Evolutionary conservation across 768 basidiomycete species (phyloP), one percentile per base, ranked within the genome.

Genomic region (Tulasnella sp.): DNA sequence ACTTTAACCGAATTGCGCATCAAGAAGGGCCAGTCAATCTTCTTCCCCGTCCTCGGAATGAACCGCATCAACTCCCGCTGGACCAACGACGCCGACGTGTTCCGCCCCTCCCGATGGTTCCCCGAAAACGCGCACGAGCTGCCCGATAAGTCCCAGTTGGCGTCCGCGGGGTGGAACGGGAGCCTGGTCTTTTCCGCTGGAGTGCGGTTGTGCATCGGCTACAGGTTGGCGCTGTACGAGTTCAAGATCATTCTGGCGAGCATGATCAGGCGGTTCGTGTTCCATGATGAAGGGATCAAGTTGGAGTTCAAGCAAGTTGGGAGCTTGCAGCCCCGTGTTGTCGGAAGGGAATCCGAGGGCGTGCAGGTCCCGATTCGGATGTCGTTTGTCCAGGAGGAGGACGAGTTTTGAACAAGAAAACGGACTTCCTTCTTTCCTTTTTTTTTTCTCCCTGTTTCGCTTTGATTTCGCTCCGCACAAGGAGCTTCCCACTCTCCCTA

Each of bases 31-130:
- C 72, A 73, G 73, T 16, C 68, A 7, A 65, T 74, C 72, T 65
- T 66, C 63, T 64, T 74, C 44, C 71, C 73, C 29, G 52, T 62
- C 34, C 34, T 72, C 72, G 40, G 62, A 16, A 71, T 74, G 62
- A 74, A 74, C 62, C 37, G 41, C 32, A 64, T 74, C 39, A 47
- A 44, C 59, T 32, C 35, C 32, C 52, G 32, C 22, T 74, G 72
- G 72, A 32, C 40, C 7, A 72, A 52, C 14, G 71, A 72, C 64
- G 73, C 59, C 12, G 44, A 64, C 17, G 42, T 35, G 19, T 74
- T 74, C 72, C 52, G 71, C 29, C 73, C 73, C 32, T 35, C 39
- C 29, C 72, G 73, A 19, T 74, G 73, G 73, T 34, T 74, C 37
- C 29, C 73, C 36, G 37, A 72, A 19, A 64, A 64, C 39, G 41